Percentiles rank a stretch among this genome's conserved stretches.
These are phyloP conservation scores for Mycena crocata DNA, from an alignment of 768 basidiomycete genomes.

Conservation along the genomic window DNA sequence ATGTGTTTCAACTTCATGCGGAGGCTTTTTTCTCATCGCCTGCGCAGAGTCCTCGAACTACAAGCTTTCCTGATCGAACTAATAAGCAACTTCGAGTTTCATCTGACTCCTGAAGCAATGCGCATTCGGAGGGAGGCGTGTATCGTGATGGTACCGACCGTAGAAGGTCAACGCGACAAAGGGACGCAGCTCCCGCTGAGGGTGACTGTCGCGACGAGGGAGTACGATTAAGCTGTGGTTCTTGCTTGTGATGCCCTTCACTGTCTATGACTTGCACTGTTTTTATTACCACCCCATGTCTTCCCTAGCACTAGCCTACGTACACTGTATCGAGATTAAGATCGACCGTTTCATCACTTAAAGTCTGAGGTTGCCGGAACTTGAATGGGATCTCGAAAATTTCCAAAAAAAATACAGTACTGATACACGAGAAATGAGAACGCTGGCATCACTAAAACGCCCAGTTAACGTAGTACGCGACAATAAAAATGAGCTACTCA, in stretches of 20 bases:
- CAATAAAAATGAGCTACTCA: constrained; percentile 39
- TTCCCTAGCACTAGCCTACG: constrained; percentile 17
- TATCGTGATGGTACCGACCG: constrained; percentile 54
- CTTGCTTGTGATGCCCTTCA: background rate
- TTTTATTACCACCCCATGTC: constrained; percentile 19
- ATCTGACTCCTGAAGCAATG: constrained; percentile 49
- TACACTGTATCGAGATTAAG: constrained; percentile 26
- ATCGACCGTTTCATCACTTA: constrained; percentile 9
- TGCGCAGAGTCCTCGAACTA: constrained; percentile 56
- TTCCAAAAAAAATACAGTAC: constrained; percentile 20
- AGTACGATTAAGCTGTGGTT: constrained; percentile 14
- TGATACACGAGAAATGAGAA: constrained; percentile 30
- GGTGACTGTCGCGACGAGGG: constrained; percentile 48
- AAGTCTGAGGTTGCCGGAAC: constrained; percentile 5
- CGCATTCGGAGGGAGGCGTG: constrained; percentile 53
- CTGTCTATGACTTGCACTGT: background rate
- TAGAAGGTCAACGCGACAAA: constrained; percentile 56
- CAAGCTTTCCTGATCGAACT: constrained; percentile 71
- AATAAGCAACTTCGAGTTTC: constrained; percentile 64
- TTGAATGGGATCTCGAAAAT: background rate
- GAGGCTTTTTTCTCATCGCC: background rate
- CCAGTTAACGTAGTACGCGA: constrained; percentile 5
- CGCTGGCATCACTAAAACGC: constrained; percentile 32
- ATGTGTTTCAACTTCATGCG: constrained; percentile 4
- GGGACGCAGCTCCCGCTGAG: constrained; percentile 54